A percentile compares a stretch with the other conserved stretches of the same genome.
Evolutionary conservation across 495 filamentous ascomycete species (phyloP).

Genomic region (Trichocladium antarcticum): DNA sequence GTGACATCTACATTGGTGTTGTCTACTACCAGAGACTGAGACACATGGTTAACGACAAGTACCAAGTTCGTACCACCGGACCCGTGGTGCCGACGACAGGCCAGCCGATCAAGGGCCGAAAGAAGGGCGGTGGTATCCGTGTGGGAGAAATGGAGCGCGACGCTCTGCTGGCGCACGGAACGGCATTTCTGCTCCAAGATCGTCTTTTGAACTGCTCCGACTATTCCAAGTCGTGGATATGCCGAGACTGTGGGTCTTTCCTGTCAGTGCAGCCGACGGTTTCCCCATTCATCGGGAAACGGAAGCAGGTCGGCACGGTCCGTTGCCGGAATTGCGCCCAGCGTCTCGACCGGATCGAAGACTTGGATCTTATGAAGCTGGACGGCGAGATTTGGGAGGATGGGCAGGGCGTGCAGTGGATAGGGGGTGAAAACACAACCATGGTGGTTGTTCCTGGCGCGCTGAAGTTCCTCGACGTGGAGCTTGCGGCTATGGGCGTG

Average conservation of each 20-base stretch:
- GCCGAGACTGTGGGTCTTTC: slow-evolving; percentile 77
- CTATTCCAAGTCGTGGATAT: slow-evolving; percentile 77
- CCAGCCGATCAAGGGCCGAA: slow-evolving; percentile 92
- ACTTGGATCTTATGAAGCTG: slow-evolving; percentile 46
- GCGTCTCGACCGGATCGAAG: slow-evolving; percentile 43
- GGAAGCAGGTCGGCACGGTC: slow-evolving; percentile 44
- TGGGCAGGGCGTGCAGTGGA: slow-evolving; percentile 64
- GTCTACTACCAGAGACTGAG: slow-evolving; percentile 96
- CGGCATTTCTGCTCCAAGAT: slow-evolving; percentile 89
- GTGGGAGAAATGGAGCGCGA: slow-evolving; percentile 99
- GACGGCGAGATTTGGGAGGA: slow-evolving; percentile 82
- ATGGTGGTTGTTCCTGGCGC: slow-evolving; percentile 87
- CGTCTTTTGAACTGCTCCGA: slow-evolving; percentile 95
- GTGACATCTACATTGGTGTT: slow-evolving; percentile 92
- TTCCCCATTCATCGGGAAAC: slow-evolving; percentile 53
- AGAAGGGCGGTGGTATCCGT: slow-evolving; percentile 93
- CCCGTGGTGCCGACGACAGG: slow-evolving; percentile 80
- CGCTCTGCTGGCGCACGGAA: slow-evolving; percentile 84
- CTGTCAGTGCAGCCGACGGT: slow-evolving; percentile 70
- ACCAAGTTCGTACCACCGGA: slow-evolving; percentile 93
- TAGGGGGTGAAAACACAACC: slow-evolving; percentile 82
- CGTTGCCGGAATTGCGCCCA: slow-evolving; percentile 76
- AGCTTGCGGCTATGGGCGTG: slow-evolving; percentile 62
- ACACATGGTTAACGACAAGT: slow-evolving; percentile 99
- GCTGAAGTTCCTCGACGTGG: slow-evolving; percentile 84